Evolutionary conservation across 257 asterid genomes (phyloP).

Genomic region (Jasminum sambac): DNA sequence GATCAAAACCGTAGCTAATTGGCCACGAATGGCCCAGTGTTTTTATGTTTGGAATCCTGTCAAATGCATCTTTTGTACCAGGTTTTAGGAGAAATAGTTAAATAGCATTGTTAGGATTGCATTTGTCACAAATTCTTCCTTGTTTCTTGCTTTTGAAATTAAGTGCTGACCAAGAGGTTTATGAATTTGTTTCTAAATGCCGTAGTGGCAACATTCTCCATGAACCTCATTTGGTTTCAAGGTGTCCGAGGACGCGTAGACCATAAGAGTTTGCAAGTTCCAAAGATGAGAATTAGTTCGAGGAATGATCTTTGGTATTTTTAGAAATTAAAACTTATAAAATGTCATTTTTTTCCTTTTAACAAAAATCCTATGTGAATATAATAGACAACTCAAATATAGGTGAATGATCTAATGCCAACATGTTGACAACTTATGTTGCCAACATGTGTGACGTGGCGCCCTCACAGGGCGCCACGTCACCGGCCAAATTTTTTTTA

Average conservation of each 20-base stretch:
- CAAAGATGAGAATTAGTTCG: no score
- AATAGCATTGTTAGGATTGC: slow-evolving; percentile 37
- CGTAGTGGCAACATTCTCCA: slow-evolving; percentile 39
- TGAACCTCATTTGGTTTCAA: slow-evolving; percentile 31
- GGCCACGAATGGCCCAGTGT: slow-evolving; percentile 46
- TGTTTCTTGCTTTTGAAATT: slow-evolving; percentile 1
- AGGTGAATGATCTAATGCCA: no score
- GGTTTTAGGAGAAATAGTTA: slow-evolving; percentile 45
- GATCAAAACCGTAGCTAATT: slow-evolving; percentile 29
- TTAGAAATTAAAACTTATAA: no score
- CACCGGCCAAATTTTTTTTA: no score
- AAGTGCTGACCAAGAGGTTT: slow-evolving; percentile 25
- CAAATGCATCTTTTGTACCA: slow-evolving; percentile 32
- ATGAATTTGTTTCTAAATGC: slow-evolving; percentile 44
- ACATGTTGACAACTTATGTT: no score
- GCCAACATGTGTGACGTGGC: no score
- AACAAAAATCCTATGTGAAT: no score
- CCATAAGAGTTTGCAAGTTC: slow-evolving; percentile 44
- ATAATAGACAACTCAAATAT: no score
- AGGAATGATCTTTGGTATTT: no score
- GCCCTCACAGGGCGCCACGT: no score
- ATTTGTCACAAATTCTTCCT: neutral
- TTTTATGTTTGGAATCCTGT: slow-evolving; percentile 34
- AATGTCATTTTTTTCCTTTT: no score
- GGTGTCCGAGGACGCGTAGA: slow-evolving; percentile 26